Conservation (phyloP, 2,329 filamentous ascomycete genomes). For the Dactylonectria estremocensis region DNA sequence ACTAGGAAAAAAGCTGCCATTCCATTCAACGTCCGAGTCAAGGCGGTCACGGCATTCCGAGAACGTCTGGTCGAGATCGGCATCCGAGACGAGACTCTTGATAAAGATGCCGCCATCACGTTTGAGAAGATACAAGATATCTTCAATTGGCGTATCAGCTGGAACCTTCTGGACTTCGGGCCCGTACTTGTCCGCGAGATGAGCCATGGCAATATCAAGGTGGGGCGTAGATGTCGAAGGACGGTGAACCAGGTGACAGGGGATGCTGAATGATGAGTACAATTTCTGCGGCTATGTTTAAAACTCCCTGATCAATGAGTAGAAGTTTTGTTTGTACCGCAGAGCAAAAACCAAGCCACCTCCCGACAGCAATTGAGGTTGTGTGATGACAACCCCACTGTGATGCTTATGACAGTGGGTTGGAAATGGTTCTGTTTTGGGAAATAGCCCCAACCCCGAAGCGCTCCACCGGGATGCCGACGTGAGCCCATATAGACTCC, state of each 20-base stretch:
- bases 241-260: background rate
- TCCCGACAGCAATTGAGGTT: background rate
- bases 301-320: background rate
- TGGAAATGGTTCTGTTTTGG: conserved; percentile 5
- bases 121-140: conserved; percentile 14
- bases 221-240: background rate
- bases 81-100: conserved; percentile 4
- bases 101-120: conserved; percentile 20
- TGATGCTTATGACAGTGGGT: background rate
- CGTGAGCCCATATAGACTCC: too few relatives aligned
- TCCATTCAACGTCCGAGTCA: conserved; percentile 10
- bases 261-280: background rate
- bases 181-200: conserved; percentile 15
- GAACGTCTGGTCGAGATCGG: conserved; percentile 9
- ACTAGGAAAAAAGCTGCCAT: conserved; percentile 24
- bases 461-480: background rate
- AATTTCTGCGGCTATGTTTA: background rate
- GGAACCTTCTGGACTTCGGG: conserved; percentile 19
- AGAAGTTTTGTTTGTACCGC: background rate
- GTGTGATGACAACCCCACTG: background rate
- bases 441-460: conserved; percentile 11
- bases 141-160: conserved; percentile 7
- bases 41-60: conserved; percentile 1
- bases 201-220: background rate
- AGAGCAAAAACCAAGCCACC: background rate